Conservation (phyloP, 2,329 filamentous ascomycete species). For the Nemania sp. region DNA sequence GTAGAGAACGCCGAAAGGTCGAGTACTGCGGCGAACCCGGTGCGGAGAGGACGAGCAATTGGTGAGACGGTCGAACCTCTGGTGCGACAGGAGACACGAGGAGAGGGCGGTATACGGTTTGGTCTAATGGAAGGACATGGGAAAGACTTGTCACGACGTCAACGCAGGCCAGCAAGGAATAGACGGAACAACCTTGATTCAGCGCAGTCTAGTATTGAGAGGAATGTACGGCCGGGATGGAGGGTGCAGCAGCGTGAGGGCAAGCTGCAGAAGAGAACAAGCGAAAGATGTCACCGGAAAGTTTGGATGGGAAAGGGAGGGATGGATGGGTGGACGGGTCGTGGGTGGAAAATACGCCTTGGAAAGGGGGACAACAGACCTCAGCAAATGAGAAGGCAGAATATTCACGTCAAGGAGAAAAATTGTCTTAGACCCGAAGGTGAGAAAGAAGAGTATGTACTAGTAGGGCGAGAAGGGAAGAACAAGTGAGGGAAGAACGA, state of each 20-base stretch:
- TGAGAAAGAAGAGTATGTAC: conserved; percentile 37
- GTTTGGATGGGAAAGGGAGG: conserved; percentile 32
- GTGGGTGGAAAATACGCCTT: not conserved
- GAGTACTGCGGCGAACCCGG: conserved; percentile 36
- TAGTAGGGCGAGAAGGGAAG: conserved; percentile 35
- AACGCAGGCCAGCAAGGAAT: conserved; percentile 28
- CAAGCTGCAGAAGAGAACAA: conserved; percentile 26
- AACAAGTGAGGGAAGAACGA: conserved; percentile 38
- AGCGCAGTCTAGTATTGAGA: conserved; percentile 24
- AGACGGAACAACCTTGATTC: conserved; percentile 25
- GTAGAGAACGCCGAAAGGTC: conserved; percentile 42
- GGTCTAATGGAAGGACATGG: conserved; percentile 38
- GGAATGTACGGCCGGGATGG: conserved; percentile 23
- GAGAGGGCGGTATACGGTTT: conserved; percentile 25
- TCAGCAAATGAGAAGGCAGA: conserved; percentile 29
- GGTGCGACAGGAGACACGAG: conserved; percentile 40
- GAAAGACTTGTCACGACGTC: conserved; percentile 30
- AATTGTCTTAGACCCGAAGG: conserved; percentile 23
- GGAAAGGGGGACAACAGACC: conserved; percentile 30
- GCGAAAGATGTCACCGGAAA: conserved; percentile 23
- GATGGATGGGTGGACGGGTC: conserved; percentile 21
- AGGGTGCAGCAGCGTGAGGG: conserved; percentile 24
- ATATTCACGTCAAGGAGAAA: conserved; percentile 35
- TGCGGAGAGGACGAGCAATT: conserved; percentile 30
- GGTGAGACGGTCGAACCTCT: conserved; percentile 31